Evolutionary conservation across 2,329 filamentous ascomycete genomes (phyloP).

Genomic region (Hyphodiscus sp.): DNA sequence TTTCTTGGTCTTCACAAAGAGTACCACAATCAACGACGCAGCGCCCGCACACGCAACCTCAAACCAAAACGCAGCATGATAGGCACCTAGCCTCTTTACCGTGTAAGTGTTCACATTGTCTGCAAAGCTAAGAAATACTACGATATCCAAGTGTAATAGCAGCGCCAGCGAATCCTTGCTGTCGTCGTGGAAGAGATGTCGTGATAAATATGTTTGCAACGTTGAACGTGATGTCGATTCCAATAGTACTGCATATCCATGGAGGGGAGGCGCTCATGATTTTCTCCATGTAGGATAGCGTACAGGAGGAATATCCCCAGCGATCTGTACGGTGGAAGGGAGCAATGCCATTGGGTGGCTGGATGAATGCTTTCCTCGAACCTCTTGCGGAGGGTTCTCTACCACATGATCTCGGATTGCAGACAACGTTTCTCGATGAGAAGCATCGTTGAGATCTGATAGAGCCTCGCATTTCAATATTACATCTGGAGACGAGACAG

Average conservation of each 20-base stretch:
- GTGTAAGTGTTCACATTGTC: slow-evolving; percentile 52
- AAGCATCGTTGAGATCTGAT: not conserved
- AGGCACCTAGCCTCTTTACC: slow-evolving; percentile 36
- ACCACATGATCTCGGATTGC: not conserved
- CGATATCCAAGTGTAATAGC: slow-evolving; percentile 64
- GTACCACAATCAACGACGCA: slow-evolving; percentile 43
- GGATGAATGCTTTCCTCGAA: slow-evolving; percentile 2
- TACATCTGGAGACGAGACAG: not conserved
- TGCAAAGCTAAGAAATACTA: slow-evolving; percentile 63
- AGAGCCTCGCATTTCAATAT: not conserved
- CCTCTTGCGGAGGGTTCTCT: not conserved
- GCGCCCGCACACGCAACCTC: slow-evolving; percentile 48
- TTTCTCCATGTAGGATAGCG: slow-evolving; percentile 53
- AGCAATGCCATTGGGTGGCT: slow-evolving; percentile 35
- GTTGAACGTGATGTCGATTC: slow-evolving; percentile 70
- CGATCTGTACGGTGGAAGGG: slow-evolving; percentile 61
- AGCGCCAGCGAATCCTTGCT: slow-evolving; percentile 69
- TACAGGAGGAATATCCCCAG: slow-evolving; percentile 63
- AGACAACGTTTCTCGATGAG: not conserved
- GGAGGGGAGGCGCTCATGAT: slow-evolving; percentile 53
- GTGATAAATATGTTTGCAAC: slow-evolving; percentile 74
- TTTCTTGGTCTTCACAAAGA: slow-evolving; percentile 45
- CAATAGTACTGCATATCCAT: slow-evolving; percentile 65
- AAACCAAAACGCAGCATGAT: slow-evolving; percentile 62
- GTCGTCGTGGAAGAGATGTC: slow-evolving; percentile 56